These are phyloP conservation scores for Vigna trinervia DNA, from an alignment of 306 rosid species.

Conservation along the genomic window DNA sequence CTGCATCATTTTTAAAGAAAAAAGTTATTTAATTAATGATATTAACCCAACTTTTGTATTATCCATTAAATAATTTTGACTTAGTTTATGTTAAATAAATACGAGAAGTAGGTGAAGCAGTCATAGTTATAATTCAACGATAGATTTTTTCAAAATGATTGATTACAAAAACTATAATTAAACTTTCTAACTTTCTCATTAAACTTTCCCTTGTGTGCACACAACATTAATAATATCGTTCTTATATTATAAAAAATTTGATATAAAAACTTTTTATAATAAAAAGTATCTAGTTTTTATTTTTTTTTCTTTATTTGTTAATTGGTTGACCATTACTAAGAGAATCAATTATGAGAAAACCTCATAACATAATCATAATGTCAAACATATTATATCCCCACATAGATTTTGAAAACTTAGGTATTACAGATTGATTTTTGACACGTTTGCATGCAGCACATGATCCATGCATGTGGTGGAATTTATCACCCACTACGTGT, in stretches of 20 bases:
- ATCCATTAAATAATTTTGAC: slow-evolving; percentile 24
- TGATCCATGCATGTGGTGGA: slow-evolving; percentile 38
- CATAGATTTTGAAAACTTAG: slow-evolving; percentile 25
- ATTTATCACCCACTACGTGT: slow-evolving; percentile 39
- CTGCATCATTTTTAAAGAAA: slow-evolving; percentile 15
- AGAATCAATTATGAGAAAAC: neutral
- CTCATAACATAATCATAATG: neutral
- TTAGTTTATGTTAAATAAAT: slow-evolving; percentile 12
- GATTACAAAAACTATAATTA: neutral
- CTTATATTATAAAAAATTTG: neutral
- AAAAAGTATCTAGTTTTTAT: neutral
- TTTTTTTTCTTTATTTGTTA: neutral
- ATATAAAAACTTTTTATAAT: neutral
- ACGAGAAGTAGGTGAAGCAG: neutral
- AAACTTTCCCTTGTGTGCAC: neutral
- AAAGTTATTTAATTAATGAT: neutral
- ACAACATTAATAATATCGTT: neutral
- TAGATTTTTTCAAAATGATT: neutral
- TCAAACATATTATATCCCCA: neutral
- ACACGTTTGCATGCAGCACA: slow-evolving; percentile 49
- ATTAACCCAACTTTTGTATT: neutral
- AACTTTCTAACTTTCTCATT: neutral
- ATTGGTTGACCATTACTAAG: neutral
- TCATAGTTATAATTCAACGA: neutral
- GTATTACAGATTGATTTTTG: slow-evolving; percentile 11